Evolutionary conservation across 768 basidiomycete species (phyloP).

Genomic region (Leccinum incarnatum): DNA sequence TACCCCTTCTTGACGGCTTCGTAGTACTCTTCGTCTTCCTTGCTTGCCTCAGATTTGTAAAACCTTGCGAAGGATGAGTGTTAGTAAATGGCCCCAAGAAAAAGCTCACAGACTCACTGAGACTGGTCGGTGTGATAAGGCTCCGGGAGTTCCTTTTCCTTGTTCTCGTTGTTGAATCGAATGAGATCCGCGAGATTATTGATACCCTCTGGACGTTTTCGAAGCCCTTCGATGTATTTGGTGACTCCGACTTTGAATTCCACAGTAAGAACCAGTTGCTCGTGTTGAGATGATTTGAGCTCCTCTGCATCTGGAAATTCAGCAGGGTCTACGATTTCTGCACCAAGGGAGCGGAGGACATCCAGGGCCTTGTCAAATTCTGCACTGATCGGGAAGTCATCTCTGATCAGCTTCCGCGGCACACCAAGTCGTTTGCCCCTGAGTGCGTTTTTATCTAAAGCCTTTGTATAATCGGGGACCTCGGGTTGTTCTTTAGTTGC

Average conservation of each 20-base stretch:
- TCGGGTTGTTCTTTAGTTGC: constrained; percentile 50
- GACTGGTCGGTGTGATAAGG: constrained; percentile 37
- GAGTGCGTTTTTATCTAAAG: constrained; percentile 47
- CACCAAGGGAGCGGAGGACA: constrained; percentile 38
- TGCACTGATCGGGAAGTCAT: constrained; percentile 25
- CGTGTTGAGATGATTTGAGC: constrained; percentile 44
- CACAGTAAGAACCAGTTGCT: constrained; percentile 48
- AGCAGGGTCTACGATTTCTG: constrained; percentile 58
- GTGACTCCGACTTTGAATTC: constrained; percentile 65
- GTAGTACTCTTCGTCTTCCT: constrained; percentile 36
- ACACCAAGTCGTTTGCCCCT: constrained; percentile 54
- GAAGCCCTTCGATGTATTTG: constrained; percentile 44
- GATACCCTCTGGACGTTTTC: constrained; percentile 55
- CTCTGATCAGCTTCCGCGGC: constrained; percentile 36
- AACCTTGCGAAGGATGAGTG: constrained; percentile 14
- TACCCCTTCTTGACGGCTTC: constrained; percentile 43
- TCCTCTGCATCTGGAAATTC: constrained; percentile 56
- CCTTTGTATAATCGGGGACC: constrained; percentile 56
- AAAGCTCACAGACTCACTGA: constrained; percentile 22
- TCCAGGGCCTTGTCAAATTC: constrained; percentile 41
- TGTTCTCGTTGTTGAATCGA: constrained; percentile 51
- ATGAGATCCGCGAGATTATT: constrained; percentile 56
- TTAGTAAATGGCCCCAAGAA: background rate
- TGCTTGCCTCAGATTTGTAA: constrained; percentile 20
- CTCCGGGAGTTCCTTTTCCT: constrained; percentile 43